These are phyloP conservation scores for Datisca glomerata DNA, from an alignment of 306 rosid species.

Conservation along the genomic window DNA sequence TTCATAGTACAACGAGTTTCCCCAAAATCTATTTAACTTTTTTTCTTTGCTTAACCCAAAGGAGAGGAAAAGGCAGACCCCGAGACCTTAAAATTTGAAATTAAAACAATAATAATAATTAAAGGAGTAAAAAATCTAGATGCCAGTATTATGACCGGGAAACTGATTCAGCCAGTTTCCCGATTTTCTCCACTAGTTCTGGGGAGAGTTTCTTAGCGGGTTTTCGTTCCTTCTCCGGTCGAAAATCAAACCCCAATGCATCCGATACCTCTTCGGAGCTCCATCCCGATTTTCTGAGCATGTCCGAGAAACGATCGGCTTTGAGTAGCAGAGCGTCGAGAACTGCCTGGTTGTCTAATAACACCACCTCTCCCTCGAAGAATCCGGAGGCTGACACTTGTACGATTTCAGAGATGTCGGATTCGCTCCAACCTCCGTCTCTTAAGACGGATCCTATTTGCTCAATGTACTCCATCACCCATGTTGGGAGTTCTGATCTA, in stretches of 20 bases:
- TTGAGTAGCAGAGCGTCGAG: slow-evolving; percentile 74
- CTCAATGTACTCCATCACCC: slow-evolving; percentile 78
- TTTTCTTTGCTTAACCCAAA: slow-evolving; percentile 10
- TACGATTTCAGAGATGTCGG: slow-evolving; percentile 67
- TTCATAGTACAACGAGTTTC: slow-evolving; percentile 37
- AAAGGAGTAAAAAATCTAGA: slow-evolving; percentile 5
- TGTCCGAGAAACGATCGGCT: slow-evolving; percentile 62
- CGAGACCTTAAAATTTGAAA: slow-evolving; percentile 15
- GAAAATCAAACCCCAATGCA: slow-evolving; percentile 80
- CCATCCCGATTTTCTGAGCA: slow-evolving; percentile 94
- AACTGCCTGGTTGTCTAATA: slow-evolving; percentile 78
- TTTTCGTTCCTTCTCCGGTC: slow-evolving; percentile 78
- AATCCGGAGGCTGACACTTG: slow-evolving; percentile 74
- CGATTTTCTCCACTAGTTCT: slow-evolving; percentile 52
- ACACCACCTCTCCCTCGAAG: slow-evolving; percentile 61
- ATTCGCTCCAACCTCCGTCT: slow-evolving; percentile 82
- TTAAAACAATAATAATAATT: not conserved
- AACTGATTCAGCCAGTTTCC: slow-evolving; percentile 86
- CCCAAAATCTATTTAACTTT: slow-evolving; percentile 12
- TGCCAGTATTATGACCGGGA: slow-evolving; percentile 35
- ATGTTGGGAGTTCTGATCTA: slow-evolving; percentile 34
- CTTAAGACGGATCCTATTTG: slow-evolving; percentile 65
- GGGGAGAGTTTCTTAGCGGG: slow-evolving; percentile 81
- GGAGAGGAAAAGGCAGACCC: slow-evolving; percentile 18
- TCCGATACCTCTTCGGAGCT: slow-evolving; percentile 94